Evolutionary conservation across 495 filamentous ascomycete species (phyloP).

Genomic region (Penicillium roqueforti): DNA sequence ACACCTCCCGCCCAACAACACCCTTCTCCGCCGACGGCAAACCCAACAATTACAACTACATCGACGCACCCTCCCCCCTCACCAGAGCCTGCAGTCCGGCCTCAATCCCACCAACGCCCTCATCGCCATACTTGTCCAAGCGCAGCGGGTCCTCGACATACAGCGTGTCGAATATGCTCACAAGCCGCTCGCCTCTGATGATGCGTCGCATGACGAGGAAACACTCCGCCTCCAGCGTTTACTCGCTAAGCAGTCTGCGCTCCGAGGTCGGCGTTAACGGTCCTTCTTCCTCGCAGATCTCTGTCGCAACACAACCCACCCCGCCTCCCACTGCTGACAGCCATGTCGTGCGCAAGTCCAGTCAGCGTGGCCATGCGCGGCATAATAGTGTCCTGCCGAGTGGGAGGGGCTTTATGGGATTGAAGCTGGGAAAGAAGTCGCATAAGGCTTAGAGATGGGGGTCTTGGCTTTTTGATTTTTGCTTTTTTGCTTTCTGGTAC

Average conservation of each 20-base stretch:
- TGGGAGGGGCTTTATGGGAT: conserved; percentile 35
- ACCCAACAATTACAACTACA: conserved; percentile 24
- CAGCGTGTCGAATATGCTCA: conserved; percentile 25
- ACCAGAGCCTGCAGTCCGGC: conserved; percentile 22
- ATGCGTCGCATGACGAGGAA: conserved; percentile 31
- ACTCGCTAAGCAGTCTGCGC: conserved; percentile 58
- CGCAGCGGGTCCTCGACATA: conserved; percentile 24
- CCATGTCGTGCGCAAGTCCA: conserved; percentile 14
- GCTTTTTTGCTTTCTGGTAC: background rate
- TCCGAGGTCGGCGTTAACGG: conserved; percentile 50
- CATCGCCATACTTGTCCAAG: conserved; percentile 17
- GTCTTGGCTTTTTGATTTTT: conserved; percentile 5
- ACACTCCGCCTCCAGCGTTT: conserved; percentile 62
- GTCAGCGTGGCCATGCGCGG: conserved; percentile 19
- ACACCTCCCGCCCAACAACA: conserved; percentile 18
- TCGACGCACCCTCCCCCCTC: conserved; percentile 15
- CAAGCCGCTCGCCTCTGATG: conserved; percentile 24
- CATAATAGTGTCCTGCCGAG: conserved; percentile 20
- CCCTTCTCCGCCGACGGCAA: conserved; percentile 13
- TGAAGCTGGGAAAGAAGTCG: conserved; percentile 32
- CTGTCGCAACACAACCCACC: background rate
- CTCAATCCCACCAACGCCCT: conserved; percentile 19
- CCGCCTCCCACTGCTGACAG: conserved; percentile 3
- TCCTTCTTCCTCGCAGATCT: conserved; percentile 4
- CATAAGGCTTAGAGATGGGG: conserved; percentile 22